phyloP scores from a whole-genome alignment of 768 basidiomycete species.

The Dacryopinax primogenitus region DNA sequence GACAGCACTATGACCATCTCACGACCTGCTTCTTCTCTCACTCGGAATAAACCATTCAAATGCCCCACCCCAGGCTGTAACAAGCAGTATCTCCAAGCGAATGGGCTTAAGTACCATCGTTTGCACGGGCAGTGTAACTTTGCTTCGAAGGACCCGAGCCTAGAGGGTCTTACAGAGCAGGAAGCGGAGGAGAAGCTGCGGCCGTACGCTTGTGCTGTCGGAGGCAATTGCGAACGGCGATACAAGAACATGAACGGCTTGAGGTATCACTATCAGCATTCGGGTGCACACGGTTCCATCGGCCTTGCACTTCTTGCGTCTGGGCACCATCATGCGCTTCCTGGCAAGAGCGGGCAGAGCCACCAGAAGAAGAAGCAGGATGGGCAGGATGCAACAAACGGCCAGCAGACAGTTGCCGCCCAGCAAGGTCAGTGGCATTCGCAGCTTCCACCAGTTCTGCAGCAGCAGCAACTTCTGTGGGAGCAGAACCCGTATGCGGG shows the following conservation, averaged over 20 bases:
- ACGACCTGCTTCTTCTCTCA: conserved; percentile 43
- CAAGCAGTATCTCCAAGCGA: conserved; percentile 93
- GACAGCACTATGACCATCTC: conserved; percentile 33
- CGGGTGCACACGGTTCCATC: conserved; percentile 84
- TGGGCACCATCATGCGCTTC: conserved; percentile 29
- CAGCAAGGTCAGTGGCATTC: not conserved
- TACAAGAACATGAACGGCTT: conserved; percentile 99
- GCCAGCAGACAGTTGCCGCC: not conserved
- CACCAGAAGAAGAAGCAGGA: conserved; percentile 4
- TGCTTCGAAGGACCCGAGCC: conserved; percentile 30
- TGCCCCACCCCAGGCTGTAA: conserved; percentile 94
- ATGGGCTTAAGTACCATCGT: conserved; percentile 89
- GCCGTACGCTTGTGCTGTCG: conserved; percentile 83
- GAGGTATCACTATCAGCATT: conserved; percentile 92
- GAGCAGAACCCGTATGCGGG: conserved; percentile 7
- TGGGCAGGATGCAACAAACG: not conserved
- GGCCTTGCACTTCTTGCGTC: conserved; percentile 70
- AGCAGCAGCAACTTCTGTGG: conserved; percentile 6
- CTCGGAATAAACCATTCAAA: conserved; percentile 70
- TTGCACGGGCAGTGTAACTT: conserved; percentile 89
- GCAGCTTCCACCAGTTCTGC: not conserved
- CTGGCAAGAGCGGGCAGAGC: conserved; percentile 11
- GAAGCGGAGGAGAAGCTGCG: conserved; percentile 73
- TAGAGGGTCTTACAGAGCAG: conserved; percentile 37
- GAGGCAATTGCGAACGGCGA: conserved; percentile 44